A percentile compares a stretch with the other conserved stretches of the same genome.
These are phyloP conservation scores for Boletus vinaceobasis DNA, from an alignment of 768 basidiomycete genomes.

Conservation along the genomic window DNA sequence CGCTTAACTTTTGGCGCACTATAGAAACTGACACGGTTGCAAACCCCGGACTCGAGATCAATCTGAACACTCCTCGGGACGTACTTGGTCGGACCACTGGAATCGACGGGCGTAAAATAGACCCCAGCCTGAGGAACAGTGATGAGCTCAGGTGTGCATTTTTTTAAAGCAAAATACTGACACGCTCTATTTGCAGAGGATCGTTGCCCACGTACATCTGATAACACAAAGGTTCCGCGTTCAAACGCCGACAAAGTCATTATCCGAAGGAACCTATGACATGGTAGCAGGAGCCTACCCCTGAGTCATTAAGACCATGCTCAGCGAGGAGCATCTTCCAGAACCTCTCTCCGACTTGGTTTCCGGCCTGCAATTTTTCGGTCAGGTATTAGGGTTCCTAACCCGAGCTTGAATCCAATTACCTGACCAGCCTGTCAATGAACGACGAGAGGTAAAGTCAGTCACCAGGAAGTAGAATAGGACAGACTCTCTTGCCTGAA, in stretches of 20 bases:
- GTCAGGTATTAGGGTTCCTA: slow-evolving; percentile 18
- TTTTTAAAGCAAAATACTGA: slow-evolving; percentile 33
- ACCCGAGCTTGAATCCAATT: not conserved
- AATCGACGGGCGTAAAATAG: slow-evolving; percentile 74
- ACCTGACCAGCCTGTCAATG: slow-evolving; percentile 66
- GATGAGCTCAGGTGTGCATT: not conserved
- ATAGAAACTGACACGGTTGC: slow-evolving; percentile 58
- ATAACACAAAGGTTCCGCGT: slow-evolving; percentile 1
- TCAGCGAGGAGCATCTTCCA: slow-evolving; percentile 87
- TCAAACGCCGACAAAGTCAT: slow-evolving; percentile 16
- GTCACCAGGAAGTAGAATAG: not conserved
- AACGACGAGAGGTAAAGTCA: slow-evolving; percentile 8
- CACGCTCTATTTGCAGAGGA: slow-evolving; percentile 69
- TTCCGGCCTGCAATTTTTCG: slow-evolving; percentile 51
- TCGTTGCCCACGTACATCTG: slow-evolving; percentile 73
- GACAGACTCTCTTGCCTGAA: slow-evolving; percentile 50
- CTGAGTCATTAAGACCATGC: slow-evolving; percentile 73
- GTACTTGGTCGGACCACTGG: slow-evolving; percentile 57
- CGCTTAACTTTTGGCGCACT: not conserved
- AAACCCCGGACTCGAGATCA: slow-evolving; percentile 87
- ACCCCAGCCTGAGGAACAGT: slow-evolving; percentile 56
- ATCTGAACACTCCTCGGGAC: slow-evolving; percentile 89
- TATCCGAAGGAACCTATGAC: slow-evolving; percentile 3
- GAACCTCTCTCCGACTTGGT: slow-evolving; percentile 81
- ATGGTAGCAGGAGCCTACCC: slow-evolving; percentile 41